phyloP scores from a whole-genome alignment of 192 early-diverging fungal genomes.

The Entomortierella chlamydospora region DNA sequence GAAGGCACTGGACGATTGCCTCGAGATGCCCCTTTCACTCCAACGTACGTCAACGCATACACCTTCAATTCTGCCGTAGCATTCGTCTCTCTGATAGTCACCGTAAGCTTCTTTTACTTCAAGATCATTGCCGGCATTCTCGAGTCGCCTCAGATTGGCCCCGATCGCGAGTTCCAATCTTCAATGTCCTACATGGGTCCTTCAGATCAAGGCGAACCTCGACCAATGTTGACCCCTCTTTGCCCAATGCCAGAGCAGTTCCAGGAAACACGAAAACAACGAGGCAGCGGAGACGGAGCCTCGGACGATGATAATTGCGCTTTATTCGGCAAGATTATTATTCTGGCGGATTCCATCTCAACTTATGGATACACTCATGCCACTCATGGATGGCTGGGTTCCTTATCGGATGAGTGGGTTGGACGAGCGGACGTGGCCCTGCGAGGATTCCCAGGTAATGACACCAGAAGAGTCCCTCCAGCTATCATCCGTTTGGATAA shows the following conservation, averaged over 20 bases:
- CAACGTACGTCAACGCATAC: conserved; percentile 43
- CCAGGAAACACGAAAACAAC: not conserved
- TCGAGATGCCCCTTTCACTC: conserved; percentile 47
- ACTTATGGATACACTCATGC: conserved; percentile 46
- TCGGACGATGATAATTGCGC: conserved; percentile 17
- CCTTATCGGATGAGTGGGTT: conserved; percentile 38
- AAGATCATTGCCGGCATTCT: conserved; percentile 47
- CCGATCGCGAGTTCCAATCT: conserved; percentile 25
- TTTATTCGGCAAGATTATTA: conserved; percentile 48
- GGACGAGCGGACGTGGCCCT: conserved; percentile 76
- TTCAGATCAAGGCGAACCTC: conserved; percentile 23
- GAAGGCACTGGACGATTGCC: conserved; percentile 46
- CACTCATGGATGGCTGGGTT: conserved; percentile 43
- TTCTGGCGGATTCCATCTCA: conserved; percentile 48
- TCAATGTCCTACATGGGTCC: conserved; percentile 19
- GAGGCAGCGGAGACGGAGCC: not conserved
- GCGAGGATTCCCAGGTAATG: conserved; percentile 78
- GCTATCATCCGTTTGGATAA: not conserved
- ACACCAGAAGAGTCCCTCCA: not conserved
- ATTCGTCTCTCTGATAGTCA: conserved; percentile 43
- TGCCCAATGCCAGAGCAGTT: conserved; percentile 11
- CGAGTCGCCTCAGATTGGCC: conserved; percentile 38
- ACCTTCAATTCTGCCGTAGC: conserved; percentile 47
- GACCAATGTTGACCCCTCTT: conserved; percentile 16
- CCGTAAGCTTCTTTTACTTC: conserved; percentile 47